Evolutionary conservation across 805 yeast genomes (phyloP).

Genomic region (Cyberlindnera mycetangii): DNA sequence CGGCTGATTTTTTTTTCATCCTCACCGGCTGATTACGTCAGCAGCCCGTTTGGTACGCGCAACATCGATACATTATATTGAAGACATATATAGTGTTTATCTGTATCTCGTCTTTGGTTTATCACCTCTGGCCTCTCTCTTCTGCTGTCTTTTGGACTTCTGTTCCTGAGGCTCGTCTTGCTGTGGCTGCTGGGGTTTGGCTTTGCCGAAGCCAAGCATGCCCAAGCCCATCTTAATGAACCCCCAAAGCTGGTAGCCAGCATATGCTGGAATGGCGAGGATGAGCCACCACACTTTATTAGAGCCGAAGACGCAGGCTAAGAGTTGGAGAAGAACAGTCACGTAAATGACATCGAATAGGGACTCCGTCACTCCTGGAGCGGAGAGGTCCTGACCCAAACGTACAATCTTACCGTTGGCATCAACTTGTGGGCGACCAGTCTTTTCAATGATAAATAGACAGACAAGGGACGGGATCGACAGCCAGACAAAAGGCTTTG

Average conservation of each 20-base stretch:
- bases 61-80: neutral
- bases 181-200: neutral
- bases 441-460: conserved; percentile 42
- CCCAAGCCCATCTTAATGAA: conserved; percentile 29
- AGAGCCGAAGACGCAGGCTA: conserved; percentile 43
- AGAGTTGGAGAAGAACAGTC: conserved; percentile 46
- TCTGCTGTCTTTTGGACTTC: conserved; percentile 40
- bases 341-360: conserved; percentile 53
- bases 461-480: conserved; percentile 35
- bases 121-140: conserved; percentile 39
- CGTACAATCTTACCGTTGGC: conserved; percentile 34
- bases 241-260: conserved; percentile 41
- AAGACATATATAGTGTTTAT: conserved; percentile 9
- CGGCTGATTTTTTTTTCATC: neutral
- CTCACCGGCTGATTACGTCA: neutral
- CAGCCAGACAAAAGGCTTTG: conserved; percentile 28
- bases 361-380: conserved; percentile 50
- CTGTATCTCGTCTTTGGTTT: conserved; percentile 35
- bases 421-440: conserved; percentile 49
- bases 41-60: neutral
- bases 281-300: conserved; percentile 45
- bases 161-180: neutral
- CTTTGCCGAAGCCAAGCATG: conserved; percentile 23
- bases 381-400: conserved; percentile 47
- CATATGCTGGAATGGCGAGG: conserved; percentile 42